Conservation (phyloP, 805 yeast genomes). For the Saccharomycopsis malanga region DNA sequence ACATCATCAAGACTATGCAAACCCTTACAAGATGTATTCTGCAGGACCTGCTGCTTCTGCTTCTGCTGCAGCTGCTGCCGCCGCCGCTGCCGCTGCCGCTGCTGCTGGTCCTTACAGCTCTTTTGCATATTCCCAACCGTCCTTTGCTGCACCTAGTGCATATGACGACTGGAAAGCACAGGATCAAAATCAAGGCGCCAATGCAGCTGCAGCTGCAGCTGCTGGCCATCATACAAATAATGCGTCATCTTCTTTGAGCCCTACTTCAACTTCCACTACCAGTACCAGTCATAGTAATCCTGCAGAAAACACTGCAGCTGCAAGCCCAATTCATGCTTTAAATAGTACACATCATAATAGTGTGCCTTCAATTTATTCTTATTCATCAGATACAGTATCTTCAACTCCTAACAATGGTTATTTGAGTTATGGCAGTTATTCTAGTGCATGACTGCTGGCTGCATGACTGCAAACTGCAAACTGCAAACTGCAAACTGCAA, state of each 20-base stretch:
- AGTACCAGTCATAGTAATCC: background rate
- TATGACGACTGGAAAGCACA: constrained; percentile 3
- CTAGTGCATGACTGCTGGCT: background rate
- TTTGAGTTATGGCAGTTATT: constrained; percentile 3
- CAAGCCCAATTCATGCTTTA: background rate
- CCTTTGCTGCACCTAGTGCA: constrained; percentile 2
- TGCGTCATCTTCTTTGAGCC: background rate
- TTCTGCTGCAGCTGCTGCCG: too few species aligned
- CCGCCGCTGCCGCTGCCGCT: background rate
- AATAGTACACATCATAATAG: background rate
- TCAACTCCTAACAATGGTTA: background rate
- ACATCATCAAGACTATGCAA: background rate
- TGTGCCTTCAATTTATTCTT: background rate
- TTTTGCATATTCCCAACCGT: background rate
- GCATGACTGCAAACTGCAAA: too few species aligned
- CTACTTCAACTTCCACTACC: background rate
- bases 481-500: too few species aligned
- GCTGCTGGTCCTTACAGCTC: background rate
- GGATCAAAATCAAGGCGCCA: background rate
- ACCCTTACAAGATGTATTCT: constrained; percentile 1
- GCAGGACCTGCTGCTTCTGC: background rate
- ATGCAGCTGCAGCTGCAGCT: background rate
- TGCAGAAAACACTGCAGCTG: background rate
- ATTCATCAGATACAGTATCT: background rate
- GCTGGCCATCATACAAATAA: background rate